Evolutionary conservation across 345 rosid genomes (phyloP).

Genomic region (Rhodamnia rubescens): DNA sequence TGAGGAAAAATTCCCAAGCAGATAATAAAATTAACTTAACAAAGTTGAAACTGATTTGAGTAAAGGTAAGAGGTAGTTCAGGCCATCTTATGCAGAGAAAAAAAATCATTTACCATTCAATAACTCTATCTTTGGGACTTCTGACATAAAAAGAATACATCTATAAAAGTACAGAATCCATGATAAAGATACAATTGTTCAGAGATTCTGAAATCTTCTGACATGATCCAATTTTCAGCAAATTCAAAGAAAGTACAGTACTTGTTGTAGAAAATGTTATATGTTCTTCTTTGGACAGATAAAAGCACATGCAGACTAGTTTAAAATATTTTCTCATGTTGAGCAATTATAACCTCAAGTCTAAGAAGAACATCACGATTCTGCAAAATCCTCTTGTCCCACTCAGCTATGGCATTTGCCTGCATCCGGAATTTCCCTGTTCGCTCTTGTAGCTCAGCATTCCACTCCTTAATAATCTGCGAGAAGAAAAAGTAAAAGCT

Average conservation of each 20-base stretch:
- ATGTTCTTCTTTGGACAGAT: not conserved
- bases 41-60: not conserved
- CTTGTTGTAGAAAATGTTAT: not conserved
- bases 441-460: constrained; percentile 85
- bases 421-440: constrained; percentile 86
- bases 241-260: not conserved
- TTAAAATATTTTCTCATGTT: not conserved
- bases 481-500: not conserved
- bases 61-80: not conserved
- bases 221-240: not conserved
- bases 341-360: constrained; percentile 67
- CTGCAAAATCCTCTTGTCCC: constrained; percentile 96
- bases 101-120: not conserved
- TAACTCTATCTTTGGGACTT: not conserved
- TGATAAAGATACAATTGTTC: not conserved
- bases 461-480: constrained; percentile 97
- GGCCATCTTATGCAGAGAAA: not conserved
- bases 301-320: not conserved
- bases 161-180: not conserved
- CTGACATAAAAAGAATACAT: not conserved
- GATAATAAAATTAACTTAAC: not conserved
- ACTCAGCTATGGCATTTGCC: constrained; percentile 89
- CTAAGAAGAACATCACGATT: constrained; percentile 95
- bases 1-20: not conserved
- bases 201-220: not conserved